Base-by-base conservation (phyloP, 202 grass and related monocot genomes). In the Thinopyrum obtusiflorum region DNA sequence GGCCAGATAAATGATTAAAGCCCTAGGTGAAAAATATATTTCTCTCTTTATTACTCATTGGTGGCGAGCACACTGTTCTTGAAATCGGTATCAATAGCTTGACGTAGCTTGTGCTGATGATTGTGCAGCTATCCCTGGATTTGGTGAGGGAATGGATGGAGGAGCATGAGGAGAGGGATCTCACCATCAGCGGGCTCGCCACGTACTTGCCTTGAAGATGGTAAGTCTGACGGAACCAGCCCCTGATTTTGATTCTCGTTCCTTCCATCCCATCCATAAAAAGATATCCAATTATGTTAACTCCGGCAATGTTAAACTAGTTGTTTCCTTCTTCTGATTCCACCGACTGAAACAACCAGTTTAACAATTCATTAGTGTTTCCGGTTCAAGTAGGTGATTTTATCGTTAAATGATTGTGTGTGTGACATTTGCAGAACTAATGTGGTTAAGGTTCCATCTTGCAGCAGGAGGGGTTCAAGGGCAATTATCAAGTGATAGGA, bases 81-180 rank as follows among this genome's bases (percentile, higher is more conserved):
- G 9, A 40, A 40, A 40, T 40, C 39, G 11, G 39, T 40, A 40
- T 40, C 39, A 24, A 66, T 66, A n/a, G 55, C 49, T 28, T 61
- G 20, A 68, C 9, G 76, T 10, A 2, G 11, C 21, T 21, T 1
- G 9, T 14, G 23, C 0, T 65, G 26, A 7, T 74, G 70, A 32
- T 73, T 71, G 37, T 82, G 78, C 91, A 98, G 93, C 67, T 95
- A 47, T 95, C 91, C 73, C 88, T 95, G 65, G 96, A 98, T 95
- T 94, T 98, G 89, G 87, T 95, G 14, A 74, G 88, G 29, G 59
- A 39, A 49, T 98, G 96, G 96, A 79, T 95, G 84, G 84, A 87
- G 75, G 86, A 89, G 76, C 86, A 83, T 32, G 77, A 86, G 23
- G 76, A 59, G 20, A 73, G 78, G 69, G 80, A 91, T 35, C 88